phyloP scores from a whole-genome alignment of 169 alveolate species.

The Eimeria maxima region DNA sequence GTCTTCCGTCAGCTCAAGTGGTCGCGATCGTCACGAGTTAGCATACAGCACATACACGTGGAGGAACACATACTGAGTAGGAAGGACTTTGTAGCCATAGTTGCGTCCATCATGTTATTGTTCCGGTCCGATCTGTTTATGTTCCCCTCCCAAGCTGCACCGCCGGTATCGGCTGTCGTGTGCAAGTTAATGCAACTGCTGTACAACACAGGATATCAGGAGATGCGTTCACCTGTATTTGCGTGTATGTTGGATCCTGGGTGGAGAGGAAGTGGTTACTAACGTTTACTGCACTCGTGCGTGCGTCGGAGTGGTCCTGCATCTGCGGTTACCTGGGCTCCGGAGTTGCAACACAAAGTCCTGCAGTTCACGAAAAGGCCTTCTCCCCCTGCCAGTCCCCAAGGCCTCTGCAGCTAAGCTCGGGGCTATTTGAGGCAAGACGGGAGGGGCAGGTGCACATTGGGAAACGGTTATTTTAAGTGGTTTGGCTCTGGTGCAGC shows the following conservation, averaged over 20 bases:
- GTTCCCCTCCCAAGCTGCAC: neutral
- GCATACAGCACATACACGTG: neutral
- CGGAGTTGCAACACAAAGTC: neutral
- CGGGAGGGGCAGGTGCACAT: neutral
- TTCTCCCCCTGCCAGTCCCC: neutral
- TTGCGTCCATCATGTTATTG: neutral
- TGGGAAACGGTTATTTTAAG: neutral
- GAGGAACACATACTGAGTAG: neutral
- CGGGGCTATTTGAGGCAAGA: neutral
- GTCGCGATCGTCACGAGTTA: neutral
- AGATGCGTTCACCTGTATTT: neutral
- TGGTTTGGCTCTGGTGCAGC: neutral
- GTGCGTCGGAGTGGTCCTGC: neutral
- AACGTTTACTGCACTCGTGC: neutral
- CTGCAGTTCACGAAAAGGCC: neutral
- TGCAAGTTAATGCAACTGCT: neutral
- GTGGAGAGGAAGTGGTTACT: neutral
- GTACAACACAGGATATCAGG: neutral
- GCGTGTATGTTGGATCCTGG: neutral
- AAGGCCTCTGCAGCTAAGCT: neutral
- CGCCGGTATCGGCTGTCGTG: constrained; percentile 2
- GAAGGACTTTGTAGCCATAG: neutral
- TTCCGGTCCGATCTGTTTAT: neutral
- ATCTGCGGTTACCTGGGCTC: neutral
- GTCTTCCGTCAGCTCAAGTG: constrained; percentile 4